Evolutionary conservation across 179 eudicot genomes (phyloP).

Genomic region (Silene vulgaris): DNA sequence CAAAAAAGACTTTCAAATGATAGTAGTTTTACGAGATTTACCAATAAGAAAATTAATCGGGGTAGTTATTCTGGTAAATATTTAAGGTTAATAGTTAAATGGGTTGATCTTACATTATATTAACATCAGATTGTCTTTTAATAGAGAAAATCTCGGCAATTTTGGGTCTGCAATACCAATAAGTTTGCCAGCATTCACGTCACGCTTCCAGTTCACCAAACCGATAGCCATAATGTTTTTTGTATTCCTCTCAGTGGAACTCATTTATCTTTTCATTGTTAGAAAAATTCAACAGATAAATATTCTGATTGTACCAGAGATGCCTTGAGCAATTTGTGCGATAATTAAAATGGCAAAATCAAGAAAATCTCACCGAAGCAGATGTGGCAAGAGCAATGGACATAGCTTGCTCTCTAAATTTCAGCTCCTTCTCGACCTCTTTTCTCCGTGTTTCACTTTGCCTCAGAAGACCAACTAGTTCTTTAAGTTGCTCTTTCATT

Average conservation of each 20-base stretch:
- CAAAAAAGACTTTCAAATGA: no score
- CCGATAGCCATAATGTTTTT: background rate
- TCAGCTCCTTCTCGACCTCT: conserved; percentile 90
- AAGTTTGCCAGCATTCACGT: background rate
- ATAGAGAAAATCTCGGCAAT: background rate
- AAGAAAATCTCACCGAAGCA: conserved; percentile 47
- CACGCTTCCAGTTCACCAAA: background rate
- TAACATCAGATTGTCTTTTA: no score
- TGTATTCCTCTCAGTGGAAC: background rate
- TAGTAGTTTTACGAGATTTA: no score
- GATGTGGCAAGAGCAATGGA: conserved; percentile 65
- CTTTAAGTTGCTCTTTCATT: conserved; percentile 89
- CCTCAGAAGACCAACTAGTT: conserved; percentile 71
- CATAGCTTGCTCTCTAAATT: conserved; percentile 74
- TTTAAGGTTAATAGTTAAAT: no score
- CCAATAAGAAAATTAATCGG: no score
- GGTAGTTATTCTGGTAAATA: no score
- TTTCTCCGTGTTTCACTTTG: conserved; percentile 89
- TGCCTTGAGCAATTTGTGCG: background rate
- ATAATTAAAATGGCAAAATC: conserved; percentile 15
- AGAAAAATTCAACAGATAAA: background rate
- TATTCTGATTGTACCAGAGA: background rate
- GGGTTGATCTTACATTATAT: no score
- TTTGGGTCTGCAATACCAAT: background rate
- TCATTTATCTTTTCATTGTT: background rate